phyloP scores from a whole-genome alignment of 2,329 filamentous ascomycete genomes.

The Aspergillus calidoustus region DNA sequence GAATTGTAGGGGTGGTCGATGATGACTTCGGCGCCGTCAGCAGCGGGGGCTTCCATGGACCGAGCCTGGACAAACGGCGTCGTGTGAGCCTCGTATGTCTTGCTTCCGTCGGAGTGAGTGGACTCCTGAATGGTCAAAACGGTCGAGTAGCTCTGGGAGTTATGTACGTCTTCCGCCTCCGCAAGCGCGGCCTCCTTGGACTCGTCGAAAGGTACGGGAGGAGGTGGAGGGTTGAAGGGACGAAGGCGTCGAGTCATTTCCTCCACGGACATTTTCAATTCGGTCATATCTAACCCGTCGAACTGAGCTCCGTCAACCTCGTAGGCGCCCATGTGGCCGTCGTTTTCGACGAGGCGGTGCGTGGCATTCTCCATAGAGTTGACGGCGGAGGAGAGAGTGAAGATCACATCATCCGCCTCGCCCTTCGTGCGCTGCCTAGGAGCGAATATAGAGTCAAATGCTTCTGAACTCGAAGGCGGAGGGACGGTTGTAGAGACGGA shows the following conservation, averaged over 20 bases:
- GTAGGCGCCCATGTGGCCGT: conserved; percentile 40
- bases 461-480: conserved; percentile 69
- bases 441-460: conserved; percentile 85
- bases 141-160: conserved; percentile 51
- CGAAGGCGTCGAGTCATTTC: conserved; percentile 71
- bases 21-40: conserved; percentile 32
- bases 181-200: conserved; percentile 37
- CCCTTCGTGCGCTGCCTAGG: conserved; percentile 53
- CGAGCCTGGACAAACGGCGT: conserved; percentile 53
- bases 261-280: conserved; percentile 69
- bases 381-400: conserved; percentile 61
- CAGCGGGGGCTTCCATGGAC: conserved; percentile 43
- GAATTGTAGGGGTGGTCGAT: conserved; percentile 62
- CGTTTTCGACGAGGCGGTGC: conserved; percentile 38
- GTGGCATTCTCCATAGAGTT: conserved; percentile 48
- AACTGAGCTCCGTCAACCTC: conserved; percentile 44
- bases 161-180: conserved; percentile 44
- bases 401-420: conserved; percentile 63
- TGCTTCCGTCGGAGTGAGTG: conserved; percentile 54
- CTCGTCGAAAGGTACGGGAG: conserved; percentile 66
- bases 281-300: conserved; percentile 57
- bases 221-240: conserved; percentile 84
- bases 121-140: conserved; percentile 59
- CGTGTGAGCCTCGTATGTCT: conserved; percentile 56
- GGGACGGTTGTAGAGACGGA: conserved; percentile 84